These are phyloP conservation scores for Epichloe bromicola DNA, from an alignment of 2,329 filamentous ascomycete genomes.

Conservation along the genomic window DNA sequence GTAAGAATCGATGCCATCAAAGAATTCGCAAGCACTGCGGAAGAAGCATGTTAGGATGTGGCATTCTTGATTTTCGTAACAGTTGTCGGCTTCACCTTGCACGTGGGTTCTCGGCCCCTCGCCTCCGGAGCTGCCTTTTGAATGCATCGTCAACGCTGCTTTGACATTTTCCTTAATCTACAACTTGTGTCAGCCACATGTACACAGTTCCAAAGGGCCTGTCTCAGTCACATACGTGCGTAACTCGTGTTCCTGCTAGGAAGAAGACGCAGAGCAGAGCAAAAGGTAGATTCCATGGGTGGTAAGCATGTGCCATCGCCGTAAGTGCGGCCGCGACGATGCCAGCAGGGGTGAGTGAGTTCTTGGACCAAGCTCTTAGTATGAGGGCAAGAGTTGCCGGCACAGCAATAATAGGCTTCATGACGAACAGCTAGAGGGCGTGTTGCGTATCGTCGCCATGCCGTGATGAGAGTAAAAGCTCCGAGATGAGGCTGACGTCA, in stretches of 20 bases:
- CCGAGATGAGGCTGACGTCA: background rate
- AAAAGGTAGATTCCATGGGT: constrained; percentile 92
- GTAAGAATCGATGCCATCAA: constrained; percentile 56
- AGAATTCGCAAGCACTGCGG: constrained; percentile 69
- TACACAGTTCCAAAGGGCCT: background rate
- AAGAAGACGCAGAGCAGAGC: constrained; percentile 75
- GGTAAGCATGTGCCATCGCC: constrained; percentile 69
- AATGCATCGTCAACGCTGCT: constrained; percentile 63
- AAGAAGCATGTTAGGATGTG: constrained; percentile 1
- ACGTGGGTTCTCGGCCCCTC: constrained; percentile 75
- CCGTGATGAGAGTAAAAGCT: background rate
- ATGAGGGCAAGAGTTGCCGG: constrained; percentile 48
- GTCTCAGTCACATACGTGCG: constrained; percentile 45
- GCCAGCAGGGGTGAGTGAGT: constrained; percentile 67
- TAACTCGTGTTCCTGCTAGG: constrained; percentile 68
- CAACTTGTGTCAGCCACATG: background rate
- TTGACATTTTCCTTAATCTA: constrained; percentile 84
- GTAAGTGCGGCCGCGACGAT: constrained; percentile 61
- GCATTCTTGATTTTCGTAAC: background rate
- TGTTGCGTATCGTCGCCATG: background rate
- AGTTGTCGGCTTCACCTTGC: constrained; percentile 41
- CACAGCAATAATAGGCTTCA: constrained; percentile 45
- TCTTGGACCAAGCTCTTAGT: constrained; percentile 55
- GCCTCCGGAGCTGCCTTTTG: constrained; percentile 59
- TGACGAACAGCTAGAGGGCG: constrained; percentile 16